Evolutionary conservation across 768 basidiomycete genomes (phyloP), one percentile per base, ranked within the genome.

Genomic region (Collybiopsis luxurians): DNA sequence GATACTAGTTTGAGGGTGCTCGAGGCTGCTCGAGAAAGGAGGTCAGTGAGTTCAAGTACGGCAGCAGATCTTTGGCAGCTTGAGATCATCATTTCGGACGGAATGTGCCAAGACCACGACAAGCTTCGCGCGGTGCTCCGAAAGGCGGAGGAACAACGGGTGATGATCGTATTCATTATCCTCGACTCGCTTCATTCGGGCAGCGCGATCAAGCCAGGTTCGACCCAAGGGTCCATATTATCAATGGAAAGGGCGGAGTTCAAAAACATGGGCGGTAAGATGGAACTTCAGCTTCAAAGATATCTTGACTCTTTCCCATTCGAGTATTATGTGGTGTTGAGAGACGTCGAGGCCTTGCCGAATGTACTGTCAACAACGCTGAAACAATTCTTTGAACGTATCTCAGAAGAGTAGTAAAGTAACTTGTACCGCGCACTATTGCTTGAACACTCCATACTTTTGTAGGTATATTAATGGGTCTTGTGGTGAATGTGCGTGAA

Each of bases 261-360:
- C 77, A 90, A 87, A 71, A 83, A 79, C 53, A 83, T 90, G 6
- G 81, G 84, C 60, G 93, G 93, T 7, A 76, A 78, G 53, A 89
- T 94, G 87, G 90, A 97, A 70, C 73, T 99, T 57, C 84, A 90
- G 66, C 81, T 96, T 73, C 80, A 89, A 64, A 84, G 92, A 47
- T 98, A 99, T 69, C 73, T 98, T 63, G 96, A 98, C 67, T 87
- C 92, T 2, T 98, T 98, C 81, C 97, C 97, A 0, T 98, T 98
- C 73, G 93, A 98, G 73, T 96, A 95, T 66, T 98, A 94, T 63
- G 89, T 98, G 47, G 87, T 99, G n/a, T 70, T 99, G 50, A 77
- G 95, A 58, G 83, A 89, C 61, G 92, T 96, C 43, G 94, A 96
- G 70, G 87, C 92, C 17, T 73, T 99, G 36, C 96, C 97, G 2